These are phyloP conservation scores for Citrus medica DNA, from an alignment of 345 rosid genomes.

Conservation along the genomic window DNA sequence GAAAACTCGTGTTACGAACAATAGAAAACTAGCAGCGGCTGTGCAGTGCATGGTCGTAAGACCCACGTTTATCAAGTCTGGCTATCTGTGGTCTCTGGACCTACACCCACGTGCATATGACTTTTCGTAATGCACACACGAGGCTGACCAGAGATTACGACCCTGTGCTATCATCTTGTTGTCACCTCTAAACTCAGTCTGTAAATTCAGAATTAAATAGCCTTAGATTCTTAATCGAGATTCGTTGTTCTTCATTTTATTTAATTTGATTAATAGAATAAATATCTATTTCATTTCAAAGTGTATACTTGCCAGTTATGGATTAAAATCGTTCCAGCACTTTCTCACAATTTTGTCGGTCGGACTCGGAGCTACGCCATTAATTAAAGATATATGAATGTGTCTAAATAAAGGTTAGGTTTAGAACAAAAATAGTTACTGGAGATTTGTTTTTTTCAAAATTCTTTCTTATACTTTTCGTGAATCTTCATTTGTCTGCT, in stretches of 20 bases:
- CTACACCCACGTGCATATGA: not conserved
- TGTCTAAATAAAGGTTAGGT: no score
- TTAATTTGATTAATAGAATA: no score
- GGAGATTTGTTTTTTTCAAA: no score
- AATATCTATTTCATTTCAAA: no score
- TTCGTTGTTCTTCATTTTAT: not conserved
- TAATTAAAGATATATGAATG: not conserved
- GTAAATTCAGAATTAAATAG: no score
- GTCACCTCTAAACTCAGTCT: not conserved
- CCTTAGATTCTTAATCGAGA: not conserved
- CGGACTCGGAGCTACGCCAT: not conserved
- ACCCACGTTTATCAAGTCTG: not conserved
- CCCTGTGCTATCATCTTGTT: not conserved
- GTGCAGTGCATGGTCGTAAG: no score
- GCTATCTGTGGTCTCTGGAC: not conserved
- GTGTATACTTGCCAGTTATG: not conserved
- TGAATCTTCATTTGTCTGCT: no score
- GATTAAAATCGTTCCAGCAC: not conserved
- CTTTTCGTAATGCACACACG: not conserved
- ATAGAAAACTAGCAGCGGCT: no score
- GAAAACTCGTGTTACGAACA: no score
- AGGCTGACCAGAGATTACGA: not conserved
- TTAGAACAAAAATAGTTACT: no score
- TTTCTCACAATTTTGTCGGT: not conserved
- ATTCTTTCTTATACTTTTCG: no score